These are phyloP conservation scores for Galeopsis tetrahit DNA, from an alignment of 257 asterid species.

Conservation along the genomic window DNA sequence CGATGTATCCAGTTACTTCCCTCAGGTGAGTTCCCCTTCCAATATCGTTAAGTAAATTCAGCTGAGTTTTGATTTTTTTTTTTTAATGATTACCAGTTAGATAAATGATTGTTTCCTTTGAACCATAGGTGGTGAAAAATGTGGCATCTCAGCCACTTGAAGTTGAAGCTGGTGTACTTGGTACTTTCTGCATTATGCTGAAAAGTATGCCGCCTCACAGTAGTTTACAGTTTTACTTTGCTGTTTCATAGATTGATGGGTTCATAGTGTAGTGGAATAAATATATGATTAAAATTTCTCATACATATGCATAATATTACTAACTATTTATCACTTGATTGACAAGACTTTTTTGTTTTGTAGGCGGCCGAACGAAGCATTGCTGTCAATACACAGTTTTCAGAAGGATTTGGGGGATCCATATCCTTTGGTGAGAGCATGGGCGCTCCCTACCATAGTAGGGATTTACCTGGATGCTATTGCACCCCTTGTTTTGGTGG, in stretches of 20 bases:
- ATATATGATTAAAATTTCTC: neutral
- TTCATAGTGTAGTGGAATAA: slow-evolving; percentile 9
- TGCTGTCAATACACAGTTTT: slow-evolving; percentile 89
- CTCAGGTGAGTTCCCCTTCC: slow-evolving; percentile 58
- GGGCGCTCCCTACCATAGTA: slow-evolving; percentile 98
- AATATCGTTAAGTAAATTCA: neutral
- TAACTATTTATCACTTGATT: slow-evolving; percentile 8
- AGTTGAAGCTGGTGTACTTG: slow-evolving; percentile 94
- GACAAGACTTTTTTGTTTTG: slow-evolving; percentile 6
- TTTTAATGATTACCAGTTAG: slow-evolving; percentile 26
- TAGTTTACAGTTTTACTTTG: slow-evolving; percentile 23
- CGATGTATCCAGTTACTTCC: slow-evolving; percentile 85
- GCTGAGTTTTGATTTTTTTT: slow-evolving; percentile 7
- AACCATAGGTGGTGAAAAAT: slow-evolving; percentile 86
- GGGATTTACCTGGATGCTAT: slow-evolving; percentile 90
- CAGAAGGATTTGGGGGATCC: slow-evolving; percentile 98
- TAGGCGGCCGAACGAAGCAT: slow-evolving; percentile 91
- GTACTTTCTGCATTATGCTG: slow-evolving; percentile 94
- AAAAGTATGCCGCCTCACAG: slow-evolving; percentile 54
- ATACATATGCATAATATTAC: no score
- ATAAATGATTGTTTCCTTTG: slow-evolving; percentile 27
- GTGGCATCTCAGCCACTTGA: slow-evolving; percentile 91
- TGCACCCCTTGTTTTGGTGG: slow-evolving; percentile 82
- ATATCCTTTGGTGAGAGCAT: slow-evolving; percentile 90
- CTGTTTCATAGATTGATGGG: slow-evolving; percentile 2